Base-by-base conservation (phyloP, 306 rosid genomes). In the Lathyrus tuberosus region DNA sequence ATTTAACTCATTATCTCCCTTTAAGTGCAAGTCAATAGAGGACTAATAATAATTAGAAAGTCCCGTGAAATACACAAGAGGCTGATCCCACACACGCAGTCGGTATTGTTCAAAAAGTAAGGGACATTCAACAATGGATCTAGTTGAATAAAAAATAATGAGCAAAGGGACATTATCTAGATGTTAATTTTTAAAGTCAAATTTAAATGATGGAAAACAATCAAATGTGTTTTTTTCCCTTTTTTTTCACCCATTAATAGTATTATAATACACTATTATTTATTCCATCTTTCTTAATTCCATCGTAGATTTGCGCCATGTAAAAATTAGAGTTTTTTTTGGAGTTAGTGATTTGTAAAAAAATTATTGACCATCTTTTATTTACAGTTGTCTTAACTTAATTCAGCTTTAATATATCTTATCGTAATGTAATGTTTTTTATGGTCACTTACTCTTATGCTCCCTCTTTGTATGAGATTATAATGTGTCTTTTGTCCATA, bases 111-210 rank as follows among this genome's bases (percentile, higher is more conserved):
- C 18, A 63, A 64, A 69, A 38, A 37, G 57, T 0, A 1, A 67
- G 65, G 51, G 30, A 18, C 16, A 37, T 5, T 15, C 11, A 11
- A 54, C 56, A 77, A 4, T 56, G 72, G 62, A 51, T 61, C 61
- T 59, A 62, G 49, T 49, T 67, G 62, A 52, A 62, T 30, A 42
- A 10, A 24, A 53, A 52, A 16, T 22, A 43, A 73, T 52, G 54
- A 53, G 41, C 12, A 16, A 73, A 35, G 57, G 68, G 57, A 68
- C 67, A 62, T 58, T 49, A 72, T 35, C 44, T 48, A 4, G 8
- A 43, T 24, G 28, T 62, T 41, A 69, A 14, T 4, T 40, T 62
- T 53, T 5, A 10, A 20, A 75, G 80, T 80, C 78, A 80, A 67
- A 62, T 10, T 52, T 6, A 58, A 52, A 67, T 73, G 67, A 73